Base-by-base conservation (phyloP, 2,329 filamentous ascomycete genomes). In the Sporothrix schenckii region DNA sequence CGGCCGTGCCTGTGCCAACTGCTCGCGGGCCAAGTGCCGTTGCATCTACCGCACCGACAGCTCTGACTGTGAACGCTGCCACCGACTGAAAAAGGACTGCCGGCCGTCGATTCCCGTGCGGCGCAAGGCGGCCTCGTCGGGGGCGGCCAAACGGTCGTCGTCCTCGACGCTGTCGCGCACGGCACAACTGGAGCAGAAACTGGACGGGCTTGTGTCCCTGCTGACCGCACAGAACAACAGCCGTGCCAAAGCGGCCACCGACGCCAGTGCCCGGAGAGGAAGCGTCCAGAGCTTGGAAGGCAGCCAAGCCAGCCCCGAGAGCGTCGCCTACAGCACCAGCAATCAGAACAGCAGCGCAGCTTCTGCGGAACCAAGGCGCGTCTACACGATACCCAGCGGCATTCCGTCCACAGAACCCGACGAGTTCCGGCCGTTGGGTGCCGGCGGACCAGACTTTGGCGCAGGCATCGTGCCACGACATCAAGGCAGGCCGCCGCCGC, bases 11-110 rank as follows among this genome's bases (percentile, higher is more conserved):
- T 84, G 83, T 72, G 80, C 79, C 50, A 84, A 83, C 73, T 85
- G 83, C 75, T 81, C 81, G 66, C 79, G 77, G 56, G 81, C 83
- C 68, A 85, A 85, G 74, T 83, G 81, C 75, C 82, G 83, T 72
- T 85, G 83, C 75, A 81, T 84, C 71, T 74, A 82, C 71, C 78
- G 79, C 21, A 68, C 63, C 21, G 70, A 72, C 24, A 71, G 77
- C 24, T 72, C 72, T 4, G 77, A 75, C 61, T 83, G 81, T 71
- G 80, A 82, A 70, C 76, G 80, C 70, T 75, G 83, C 70, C 77
- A 81, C 74, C 82, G 84, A 0, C 77, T 86, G 4, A 80, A 80
- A 1, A 86, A 85, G 74, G 77, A 81, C 30, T 86, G 84, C 68
- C 78, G 81, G 60, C 82, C 82, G 47, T 83, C 84, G 24, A 75